Evolutionary conservation across 73 alveolate species (phyloP).

Genomic region (Symbiodinium natans): DNA sequence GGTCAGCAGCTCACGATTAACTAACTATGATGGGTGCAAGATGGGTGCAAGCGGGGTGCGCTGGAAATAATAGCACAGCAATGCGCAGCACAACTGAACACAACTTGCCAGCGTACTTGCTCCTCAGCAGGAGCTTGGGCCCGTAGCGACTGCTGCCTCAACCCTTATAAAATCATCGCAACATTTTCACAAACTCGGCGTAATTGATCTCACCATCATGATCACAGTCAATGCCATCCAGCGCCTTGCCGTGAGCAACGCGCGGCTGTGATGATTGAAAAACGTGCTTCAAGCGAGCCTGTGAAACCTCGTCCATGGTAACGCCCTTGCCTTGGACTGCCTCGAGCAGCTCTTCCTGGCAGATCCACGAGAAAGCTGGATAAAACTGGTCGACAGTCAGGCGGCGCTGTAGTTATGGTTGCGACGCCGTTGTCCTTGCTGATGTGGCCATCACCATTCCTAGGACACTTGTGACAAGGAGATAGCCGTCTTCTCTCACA

Average conservation of each 20-base stretch:
- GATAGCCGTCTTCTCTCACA: no score
- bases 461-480: no score
- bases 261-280: not conserved
- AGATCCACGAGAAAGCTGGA: not conserved
- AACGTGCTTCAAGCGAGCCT: not conserved
- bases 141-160: not conserved
- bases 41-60: no score
- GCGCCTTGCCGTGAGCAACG: not conserved
- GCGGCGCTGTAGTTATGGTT: no score
- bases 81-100: no score
- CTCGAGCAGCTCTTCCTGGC: slow-evolving; percentile 46
- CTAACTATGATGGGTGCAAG: no score
- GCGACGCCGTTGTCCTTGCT: slow-evolving; percentile 25
- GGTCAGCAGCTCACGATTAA: no score
- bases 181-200: slow-evolving; percentile 58
- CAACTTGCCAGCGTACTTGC: no score
- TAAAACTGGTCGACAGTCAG: not conserved
- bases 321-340: slow-evolving; percentile 52
- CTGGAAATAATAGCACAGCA: no score
- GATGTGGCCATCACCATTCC: slow-evolving; percentile 68
- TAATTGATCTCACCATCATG: slow-evolving; percentile 71
- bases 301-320: slow-evolving; percentile 14
- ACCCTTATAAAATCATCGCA: no score
- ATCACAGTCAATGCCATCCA: not conserved
- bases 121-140: no score